Evolutionary conservation across 2,329 filamentous ascomycete genomes (phyloP).

Genomic region (Hypoxylon sp.): DNA sequence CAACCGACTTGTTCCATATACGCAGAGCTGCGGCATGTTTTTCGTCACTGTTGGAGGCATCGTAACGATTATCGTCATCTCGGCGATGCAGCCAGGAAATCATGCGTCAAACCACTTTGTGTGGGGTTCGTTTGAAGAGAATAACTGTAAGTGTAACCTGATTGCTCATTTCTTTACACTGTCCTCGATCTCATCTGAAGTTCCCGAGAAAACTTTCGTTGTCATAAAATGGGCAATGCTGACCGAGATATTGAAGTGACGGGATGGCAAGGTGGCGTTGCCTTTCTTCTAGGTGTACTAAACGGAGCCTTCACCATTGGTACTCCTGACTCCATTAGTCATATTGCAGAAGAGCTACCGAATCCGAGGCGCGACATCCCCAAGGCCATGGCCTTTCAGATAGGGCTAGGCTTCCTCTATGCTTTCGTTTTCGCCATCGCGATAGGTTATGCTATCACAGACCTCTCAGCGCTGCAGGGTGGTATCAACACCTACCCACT

Average conservation of each 20-base stretch:
- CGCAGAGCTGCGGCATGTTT: slow-evolving; percentile 61
- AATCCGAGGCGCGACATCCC: slow-evolving; percentile 58
- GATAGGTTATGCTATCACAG: slow-evolving; percentile 63
- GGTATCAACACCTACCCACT: slow-evolving; percentile 66
- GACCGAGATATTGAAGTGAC: slow-evolving; percentile 43
- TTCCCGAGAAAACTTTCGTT: neutral
- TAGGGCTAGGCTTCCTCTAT: slow-evolving; percentile 56
- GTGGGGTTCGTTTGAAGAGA: slow-evolving; percentile 58
- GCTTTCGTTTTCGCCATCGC: slow-evolving; percentile 62
- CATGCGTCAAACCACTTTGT: slow-evolving; percentile 62
- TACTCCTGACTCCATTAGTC: slow-evolving; percentile 69
- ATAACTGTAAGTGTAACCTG: slow-evolving; percentile 47
- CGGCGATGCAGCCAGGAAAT: slow-evolving; percentile 58
- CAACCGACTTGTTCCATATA: slow-evolving; percentile 64
- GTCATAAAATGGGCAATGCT: neutral
- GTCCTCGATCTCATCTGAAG: too few species aligned
- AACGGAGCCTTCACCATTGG: slow-evolving; percentile 74
- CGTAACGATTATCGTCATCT: slow-evolving; percentile 60
- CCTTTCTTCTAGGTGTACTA: slow-evolving; percentile 70
- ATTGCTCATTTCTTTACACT: too few species aligned
- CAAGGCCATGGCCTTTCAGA: slow-evolving; percentile 58
- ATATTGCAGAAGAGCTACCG: slow-evolving; percentile 68
- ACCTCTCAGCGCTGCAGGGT: slow-evolving; percentile 61
- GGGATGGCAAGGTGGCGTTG: slow-evolving; percentile 67
- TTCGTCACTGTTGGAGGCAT: slow-evolving; percentile 63